Evolutionary conservation across 768 basidiomycete species (phyloP).

Genomic region (Dioszegia aurantiaca): DNA sequence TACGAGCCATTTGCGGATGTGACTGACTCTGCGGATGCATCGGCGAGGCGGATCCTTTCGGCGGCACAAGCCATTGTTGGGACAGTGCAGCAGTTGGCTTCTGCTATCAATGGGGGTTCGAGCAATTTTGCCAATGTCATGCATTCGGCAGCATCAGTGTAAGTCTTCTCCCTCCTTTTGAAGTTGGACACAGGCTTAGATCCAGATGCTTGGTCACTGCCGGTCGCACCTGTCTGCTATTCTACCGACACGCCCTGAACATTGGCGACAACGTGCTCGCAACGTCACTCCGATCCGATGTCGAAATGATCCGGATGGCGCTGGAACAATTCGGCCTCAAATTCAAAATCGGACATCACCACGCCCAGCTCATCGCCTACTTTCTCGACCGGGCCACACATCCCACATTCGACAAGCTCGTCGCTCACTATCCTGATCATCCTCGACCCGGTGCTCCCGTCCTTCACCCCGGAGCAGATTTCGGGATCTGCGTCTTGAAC

Average conservation of each 20-base stretch:
- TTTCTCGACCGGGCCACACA: conserved; percentile 43
- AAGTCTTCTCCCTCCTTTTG: conserved; percentile 7
- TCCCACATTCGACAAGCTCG: conserved; percentile 40
- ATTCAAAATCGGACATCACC: conserved; percentile 47
- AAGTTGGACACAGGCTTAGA: conserved; percentile 2
- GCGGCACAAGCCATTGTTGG: conserved; percentile 37
- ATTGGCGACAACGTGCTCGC: conserved; percentile 26
- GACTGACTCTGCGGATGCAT: conserved; percentile 27
- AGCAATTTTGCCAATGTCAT: conserved; percentile 30
- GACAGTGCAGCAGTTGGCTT: conserved; percentile 37
- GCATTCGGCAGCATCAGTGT: conserved; percentile 44
- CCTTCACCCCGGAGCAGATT: conserved; percentile 26
- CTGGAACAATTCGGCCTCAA: conserved; percentile 30
- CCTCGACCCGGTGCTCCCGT: conserved; percentile 41
- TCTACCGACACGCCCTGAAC: conserved; percentile 39
- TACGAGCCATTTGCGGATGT: conserved; percentile 47
- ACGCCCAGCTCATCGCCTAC: conserved; percentile 44
- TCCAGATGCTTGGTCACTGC: conserved; percentile 39
- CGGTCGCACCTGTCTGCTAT: conserved; percentile 39
- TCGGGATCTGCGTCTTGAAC: conserved; percentile 37
- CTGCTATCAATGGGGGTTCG: conserved; percentile 14
- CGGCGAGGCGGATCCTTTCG: conserved; percentile 28
- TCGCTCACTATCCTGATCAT: conserved; percentile 44
- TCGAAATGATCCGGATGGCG: conserved; percentile 41
- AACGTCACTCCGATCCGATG: conserved; percentile 31